Base-by-base conservation (phyloP, 345 rosid species). In the Noccaea bulbosa region DNA sequence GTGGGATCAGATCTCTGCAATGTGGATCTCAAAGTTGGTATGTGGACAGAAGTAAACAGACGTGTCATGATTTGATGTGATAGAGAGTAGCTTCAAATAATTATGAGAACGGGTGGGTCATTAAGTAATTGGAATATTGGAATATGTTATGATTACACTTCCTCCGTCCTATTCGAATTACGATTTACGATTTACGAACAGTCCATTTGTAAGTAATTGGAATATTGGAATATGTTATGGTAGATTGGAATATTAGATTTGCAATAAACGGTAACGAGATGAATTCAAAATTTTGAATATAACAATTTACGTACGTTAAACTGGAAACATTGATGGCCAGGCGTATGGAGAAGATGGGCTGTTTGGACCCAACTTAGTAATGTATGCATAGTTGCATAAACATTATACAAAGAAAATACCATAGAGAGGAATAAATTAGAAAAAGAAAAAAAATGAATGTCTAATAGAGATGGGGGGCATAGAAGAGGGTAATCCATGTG, bases 401-500 rank as follows among this genome's bases (percentile, higher is more conserved):
- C 49, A 37, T 15, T 22, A 46, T 35, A 38, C 37, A 12, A 20
- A 59, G 37, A 20, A 58, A 34, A 52, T 60, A 27, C 62, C 54
- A 52, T 22, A 35, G 11, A 49, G 8, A 40, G 16, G 27, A 74
- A 41, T 49, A 43, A 12, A 49, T n/a, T 49, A 57, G 10, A 38
- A 12, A 44, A 2, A 40, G n/a, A n/a, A 35, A 24, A 3, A 62
- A 52, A 39, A 37, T 47, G 41, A 48, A 54, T 62, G 74, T 44
- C 51, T 62, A 53, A 30, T 30, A 69, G 70, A 75, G 74, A 69
- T 69, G 79, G 65, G 65, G 74, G 61, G 61, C 75, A 62, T 32
- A 62, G 65, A 54, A 62, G 39, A 69, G 41, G 47, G 79, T 46
- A 32, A 32, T 48, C 54, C 79, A 75, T 69, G 79, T 75, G 79